A percentile compares a stretch with the other conserved stretches of the same genome.
phyloP scores from a whole-genome alignment of 129 eudicot species.

The Flaveria sonorensis region DNA sequence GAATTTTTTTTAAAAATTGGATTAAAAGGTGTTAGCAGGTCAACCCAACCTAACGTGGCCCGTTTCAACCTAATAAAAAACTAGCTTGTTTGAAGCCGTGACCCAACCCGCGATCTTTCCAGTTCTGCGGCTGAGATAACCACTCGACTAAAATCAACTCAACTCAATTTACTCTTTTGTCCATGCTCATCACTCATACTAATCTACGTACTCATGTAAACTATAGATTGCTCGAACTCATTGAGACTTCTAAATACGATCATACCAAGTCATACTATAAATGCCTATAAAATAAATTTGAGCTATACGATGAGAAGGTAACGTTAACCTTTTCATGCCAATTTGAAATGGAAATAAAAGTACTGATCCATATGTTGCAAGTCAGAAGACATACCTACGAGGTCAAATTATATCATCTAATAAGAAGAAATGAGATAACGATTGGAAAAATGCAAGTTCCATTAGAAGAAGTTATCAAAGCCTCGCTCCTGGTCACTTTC shows the following conservation, averaged over 20 bases:
- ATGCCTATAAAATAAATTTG: too few species aligned
- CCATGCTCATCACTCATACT: background rate
- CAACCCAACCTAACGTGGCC: background rate
- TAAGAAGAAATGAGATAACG: slow-evolving; percentile 39
- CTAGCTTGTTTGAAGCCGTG: background rate
- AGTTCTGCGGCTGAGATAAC: background rate
- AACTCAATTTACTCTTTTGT: background rate
- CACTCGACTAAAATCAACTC: background rate
- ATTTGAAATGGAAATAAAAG: too few species aligned
- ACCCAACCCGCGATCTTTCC: background rate
- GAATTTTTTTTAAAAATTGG: too few species aligned
- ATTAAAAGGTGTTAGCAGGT: background rate
- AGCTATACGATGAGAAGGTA: too few species aligned
- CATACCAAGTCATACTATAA: too few species aligned
- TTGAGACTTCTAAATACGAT: too few species aligned
- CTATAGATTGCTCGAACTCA: too few species aligned
- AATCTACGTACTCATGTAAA: background rate
- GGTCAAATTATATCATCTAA: slow-evolving; percentile 49
- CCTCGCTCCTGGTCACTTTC: slow-evolving; percentile 93
- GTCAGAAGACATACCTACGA: slow-evolving; percentile 37
- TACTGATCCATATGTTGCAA: slow-evolving; percentile 22
- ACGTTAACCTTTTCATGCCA: too few species aligned
- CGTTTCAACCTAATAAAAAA: background rate
- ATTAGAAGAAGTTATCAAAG: slow-evolving; percentile 90
- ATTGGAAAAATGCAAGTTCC: slow-evolving; percentile 53